These are phyloP conservation scores for Lathyrus aphaca DNA, from an alignment of 306 rosid species.

Conservation along the genomic window DNA sequence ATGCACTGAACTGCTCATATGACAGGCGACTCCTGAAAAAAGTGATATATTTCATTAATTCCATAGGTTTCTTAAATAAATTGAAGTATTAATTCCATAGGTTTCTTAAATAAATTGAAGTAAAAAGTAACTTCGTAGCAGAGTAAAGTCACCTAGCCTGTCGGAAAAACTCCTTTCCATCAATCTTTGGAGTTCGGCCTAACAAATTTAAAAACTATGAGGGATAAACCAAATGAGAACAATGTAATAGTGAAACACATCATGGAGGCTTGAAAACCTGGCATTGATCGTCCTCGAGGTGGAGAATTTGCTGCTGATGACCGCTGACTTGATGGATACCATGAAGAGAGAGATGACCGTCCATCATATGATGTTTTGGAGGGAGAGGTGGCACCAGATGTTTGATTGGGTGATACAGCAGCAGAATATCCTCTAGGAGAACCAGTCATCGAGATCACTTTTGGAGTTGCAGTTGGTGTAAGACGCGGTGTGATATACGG, in stretches of 20 bases:
- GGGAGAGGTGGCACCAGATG: conserved; percentile 84
- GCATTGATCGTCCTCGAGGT: conserved; percentile 64
- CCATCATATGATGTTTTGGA: conserved; percentile 66
- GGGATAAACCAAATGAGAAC: background rate
- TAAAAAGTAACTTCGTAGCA: conserved; percentile 21
- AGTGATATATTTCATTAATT: conserved; percentile 34
- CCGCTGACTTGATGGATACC: conserved; percentile 98
- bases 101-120: conserved; percentile 33
- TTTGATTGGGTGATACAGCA: conserved; percentile 63
- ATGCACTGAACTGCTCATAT: conserved; percentile 98
- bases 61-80: conserved; percentile 32
- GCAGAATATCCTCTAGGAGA: conserved; percentile 86
- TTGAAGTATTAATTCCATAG: conserved; percentile 30
- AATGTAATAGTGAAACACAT: conserved; percentile 8
- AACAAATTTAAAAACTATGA: conserved; percentile 31
- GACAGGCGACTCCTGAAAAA: conserved; percentile 89
- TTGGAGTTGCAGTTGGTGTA: conserved; percentile 94
- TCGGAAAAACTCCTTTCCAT: conserved; percentile 98
- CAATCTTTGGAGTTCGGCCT: conserved; percentile 93
- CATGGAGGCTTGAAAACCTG: conserved; percentile 55
- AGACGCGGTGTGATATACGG: conserved; percentile 90
- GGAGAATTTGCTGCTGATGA: conserved; percentile 98
- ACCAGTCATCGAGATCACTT: conserved; percentile 66
- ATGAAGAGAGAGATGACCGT: conserved; percentile 63
- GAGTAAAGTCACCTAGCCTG: conserved; percentile 72